Base-by-base conservation (phyloP, 1,284 basidiomycete genomes). In the Coniferiporia sulphurascens region DNA sequence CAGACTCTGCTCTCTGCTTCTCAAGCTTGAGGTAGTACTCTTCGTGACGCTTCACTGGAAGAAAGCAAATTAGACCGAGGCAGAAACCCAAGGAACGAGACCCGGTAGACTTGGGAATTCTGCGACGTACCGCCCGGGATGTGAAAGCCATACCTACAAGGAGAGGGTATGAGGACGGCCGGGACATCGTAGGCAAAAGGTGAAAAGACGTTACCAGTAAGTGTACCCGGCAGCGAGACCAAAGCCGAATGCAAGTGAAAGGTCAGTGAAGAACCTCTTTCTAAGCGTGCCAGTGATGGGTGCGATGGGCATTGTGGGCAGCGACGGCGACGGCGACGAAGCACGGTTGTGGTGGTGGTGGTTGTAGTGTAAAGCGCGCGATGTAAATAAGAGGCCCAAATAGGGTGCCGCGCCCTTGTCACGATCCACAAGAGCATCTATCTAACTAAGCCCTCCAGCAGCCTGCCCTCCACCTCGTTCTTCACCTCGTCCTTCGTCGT, bases 241-340 rank as follows among this genome's bases (percentile, higher is more conserved):
- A 56, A 94, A 81, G 65, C 89, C 91, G 48, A 93, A 71, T 41
- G 83, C 80, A 66, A 82, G 77, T 57, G 82, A 78, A 64, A 93
- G 67, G 71, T 94, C 92, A 63, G 91, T 82, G 83, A 90, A 90
- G 73, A 93, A 84, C 67, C 84, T 80, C 77, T 93, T 94, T 77
- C 91, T 89, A 75, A 93, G 87, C 76, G 84, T 92, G 72, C 91
- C 92, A 59, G 87, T 87, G 73, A 94, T 93, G 67, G 92, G 91
- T 65, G 89, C 87, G 71, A 94, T 87, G 69, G 88, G 73, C 87
- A 91, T 91, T 62, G 55, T 36, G 63, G 65, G 27, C 52, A 64
- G 62, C 60, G 57, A 48, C 53, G 45, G 58, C 48, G 41, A 54
- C 5, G 27, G 27, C 15, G 32, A 44, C 43, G 54, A 56, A 65